Evolutionary conservation across 108 stramenopile genomes (phyloP), one percentile per base, ranked within the genome.

Genomic region (Schizochytrium sp.): DNA sequence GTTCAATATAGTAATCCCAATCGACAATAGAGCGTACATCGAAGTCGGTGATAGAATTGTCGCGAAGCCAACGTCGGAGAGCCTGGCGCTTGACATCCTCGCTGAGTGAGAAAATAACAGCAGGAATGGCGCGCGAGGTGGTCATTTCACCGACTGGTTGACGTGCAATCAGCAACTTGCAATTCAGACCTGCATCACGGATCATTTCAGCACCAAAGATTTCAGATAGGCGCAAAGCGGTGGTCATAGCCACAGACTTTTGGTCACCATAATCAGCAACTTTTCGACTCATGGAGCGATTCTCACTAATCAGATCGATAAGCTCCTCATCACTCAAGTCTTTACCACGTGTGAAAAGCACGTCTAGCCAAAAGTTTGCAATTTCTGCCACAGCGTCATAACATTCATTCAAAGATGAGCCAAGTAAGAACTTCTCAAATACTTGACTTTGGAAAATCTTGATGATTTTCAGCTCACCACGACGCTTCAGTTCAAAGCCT

Each of bases 281-380:
- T 90, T 97, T 97, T 57, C 96, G 95, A 88, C 97, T 98, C 96
- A 99, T 98, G 91, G 94, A 97, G 60, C 97, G 94, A 89, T 98
- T 98, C 92, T 99, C 98, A 72, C 96, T 96, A 93, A 99, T 99
- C 7, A 99, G 95, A 60, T 97, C 98, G 60, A 99, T 88, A 10
- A 99, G 94, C 92, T 99, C 98, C 50, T 98, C 97, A 49, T 96
- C 96, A 50, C 96, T 96, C 41, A 99, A 88, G 88, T 94, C 96
- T 72, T 95, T 96, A 46, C 98, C 99, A 61, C 93, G 93, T 56
- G 96, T 95, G 88, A 98, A 97, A 57, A 99, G 93, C 57, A 99
- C 96, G 92, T 99, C 98, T 76, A 99, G 95, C 99, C 99, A 99
- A 88, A 97, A 96, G 91, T 99, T 98, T 8, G 98, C 99, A 49